Percentiles rank a stretch among this genome's conserved stretches.
Evolutionary conservation across 2,329 filamentous ascomycete species (phyloP).

Genomic region (Calonectria hawksworthii): DNA sequence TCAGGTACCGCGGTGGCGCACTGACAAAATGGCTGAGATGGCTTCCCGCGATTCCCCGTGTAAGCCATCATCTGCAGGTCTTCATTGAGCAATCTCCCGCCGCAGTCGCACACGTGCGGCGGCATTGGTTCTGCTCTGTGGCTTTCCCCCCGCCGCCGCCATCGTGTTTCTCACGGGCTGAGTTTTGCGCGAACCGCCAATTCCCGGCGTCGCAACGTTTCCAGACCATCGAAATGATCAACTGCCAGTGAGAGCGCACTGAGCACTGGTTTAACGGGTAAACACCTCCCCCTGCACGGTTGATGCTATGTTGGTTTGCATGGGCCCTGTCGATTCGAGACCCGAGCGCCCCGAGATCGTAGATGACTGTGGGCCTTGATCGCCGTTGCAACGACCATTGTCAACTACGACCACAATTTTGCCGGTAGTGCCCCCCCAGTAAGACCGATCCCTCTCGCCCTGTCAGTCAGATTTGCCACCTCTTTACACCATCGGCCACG

Average conservation of each 20-base stretch:
- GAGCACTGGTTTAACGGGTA: neutral
- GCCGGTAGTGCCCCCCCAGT: neutral
- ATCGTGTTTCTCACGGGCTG: neutral
- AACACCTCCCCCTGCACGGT: neutral
- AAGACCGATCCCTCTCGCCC: neutral
- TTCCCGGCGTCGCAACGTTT: neutral
- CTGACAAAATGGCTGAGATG: conserved; percentile 1
- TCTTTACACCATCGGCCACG: neutral
- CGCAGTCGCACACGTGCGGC: neutral
- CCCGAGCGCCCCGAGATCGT: conserved; percentile 3
- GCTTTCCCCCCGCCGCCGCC: neutral
- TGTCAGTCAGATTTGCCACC: neutral
- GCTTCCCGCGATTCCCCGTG: neutral
- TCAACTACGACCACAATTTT: neutral
- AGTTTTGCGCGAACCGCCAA: neutral
- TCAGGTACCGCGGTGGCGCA: neutral
- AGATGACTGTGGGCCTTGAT: neutral
- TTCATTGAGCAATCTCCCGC: conserved; percentile 2
- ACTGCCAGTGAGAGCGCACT: neutral
- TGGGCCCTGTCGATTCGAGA: neutral
- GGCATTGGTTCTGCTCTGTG: neutral
- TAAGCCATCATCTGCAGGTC: neutral
- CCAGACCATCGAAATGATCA: neutral
- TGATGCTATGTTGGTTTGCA: neutral
- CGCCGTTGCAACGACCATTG: neutral